phyloP scores from a whole-genome alignment of 495 filamentous ascomycete genomes.

The Annulohypoxylon nitens region DNA sequence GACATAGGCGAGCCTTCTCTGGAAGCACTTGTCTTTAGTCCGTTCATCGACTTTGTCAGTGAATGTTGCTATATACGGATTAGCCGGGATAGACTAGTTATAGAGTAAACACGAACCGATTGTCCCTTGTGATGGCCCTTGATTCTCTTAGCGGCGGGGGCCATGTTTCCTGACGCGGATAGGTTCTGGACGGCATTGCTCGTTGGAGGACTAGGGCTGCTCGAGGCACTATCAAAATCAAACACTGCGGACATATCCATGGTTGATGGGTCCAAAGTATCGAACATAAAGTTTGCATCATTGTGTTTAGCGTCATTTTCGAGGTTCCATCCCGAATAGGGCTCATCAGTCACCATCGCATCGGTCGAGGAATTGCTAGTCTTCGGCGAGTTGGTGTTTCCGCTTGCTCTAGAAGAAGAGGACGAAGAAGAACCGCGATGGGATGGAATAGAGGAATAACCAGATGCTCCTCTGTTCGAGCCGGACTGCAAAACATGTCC shows the following conservation, averaged over 20 bases:
- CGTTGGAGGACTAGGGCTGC: slow-evolving; percentile 69
- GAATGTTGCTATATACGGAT: slow-evolving; percentile 54
- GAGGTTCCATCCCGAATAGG: slow-evolving; percentile 27
- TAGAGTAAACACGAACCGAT: slow-evolving; percentile 47
- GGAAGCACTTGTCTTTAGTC: slow-evolving; percentile 53
- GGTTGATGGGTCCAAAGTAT: slow-evolving; percentile 34
- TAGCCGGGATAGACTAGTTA: slow-evolving; percentile 25
- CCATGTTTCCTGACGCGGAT: slow-evolving; percentile 8
- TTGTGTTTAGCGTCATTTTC: slow-evolving; percentile 33
- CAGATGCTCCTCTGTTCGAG: slow-evolving; percentile 11
- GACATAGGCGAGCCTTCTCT: slow-evolving; percentile 66
- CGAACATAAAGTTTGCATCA: slow-evolving; percentile 36
- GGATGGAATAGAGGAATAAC: slow-evolving; percentile 23
- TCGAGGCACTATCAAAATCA: slow-evolving; percentile 77
- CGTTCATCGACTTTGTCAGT: slow-evolving; percentile 55
- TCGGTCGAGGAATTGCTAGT: slow-evolving; percentile 42
- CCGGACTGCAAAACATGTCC: slow-evolving; percentile 14
- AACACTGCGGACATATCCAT: slow-evolving; percentile 72
- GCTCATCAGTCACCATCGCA: slow-evolving; percentile 39
- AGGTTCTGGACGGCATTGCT: slow-evolving; percentile 48
- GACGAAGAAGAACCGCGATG: slow-evolving; percentile 51
- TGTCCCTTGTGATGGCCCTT: slow-evolving; percentile 52
- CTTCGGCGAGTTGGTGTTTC: slow-evolving; percentile 42
- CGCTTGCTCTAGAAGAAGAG: slow-evolving; percentile 42
- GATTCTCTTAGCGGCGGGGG: slow-evolving; percentile 44